Percentiles rank a stretch among this genome's conserved stretches.
phyloP scores from a whole-genome alignment of 345 rosid genomes.

The Balakata baccata region DNA sequence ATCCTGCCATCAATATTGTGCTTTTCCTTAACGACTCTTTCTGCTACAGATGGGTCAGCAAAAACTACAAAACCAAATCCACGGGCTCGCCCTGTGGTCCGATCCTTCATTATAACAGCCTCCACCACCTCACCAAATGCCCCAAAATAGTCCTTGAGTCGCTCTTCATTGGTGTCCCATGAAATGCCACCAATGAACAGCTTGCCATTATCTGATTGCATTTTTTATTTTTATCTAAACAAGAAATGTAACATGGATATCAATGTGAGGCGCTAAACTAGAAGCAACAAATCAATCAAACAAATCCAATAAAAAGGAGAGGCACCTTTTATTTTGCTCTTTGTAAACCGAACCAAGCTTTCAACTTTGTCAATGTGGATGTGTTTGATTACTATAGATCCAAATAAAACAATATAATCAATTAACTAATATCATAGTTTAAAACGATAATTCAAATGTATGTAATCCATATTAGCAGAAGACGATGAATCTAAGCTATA shows the following conservation, averaged over 20 bases:
- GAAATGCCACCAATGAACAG: constrained; percentile 96
- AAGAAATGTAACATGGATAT: constrained; percentile 12
- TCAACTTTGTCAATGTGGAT: constrained; percentile 4
- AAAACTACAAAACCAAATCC: constrained; percentile 97
- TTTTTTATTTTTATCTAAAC: constrained; percentile 41
- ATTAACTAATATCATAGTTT: constrained; percentile 10
- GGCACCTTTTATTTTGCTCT: constrained; percentile 1
- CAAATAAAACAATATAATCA: constrained; percentile 20
- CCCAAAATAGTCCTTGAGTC: constrained; percentile 85
- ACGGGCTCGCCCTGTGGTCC: constrained; percentile 97
- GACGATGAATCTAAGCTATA: constrained; percentile 17
- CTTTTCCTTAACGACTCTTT: constrained; percentile 73
- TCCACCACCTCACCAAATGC: constrained; percentile 89
- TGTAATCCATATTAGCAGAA: background rate
- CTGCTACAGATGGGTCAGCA: constrained; percentile 86
- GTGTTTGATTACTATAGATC: constrained; percentile 29
- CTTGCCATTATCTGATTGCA: constrained; percentile 94
- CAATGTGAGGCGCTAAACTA: constrained; percentile 15
- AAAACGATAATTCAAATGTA: background rate
- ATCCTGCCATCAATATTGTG: constrained; percentile 92
- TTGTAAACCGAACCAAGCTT: constrained; percentile 1
- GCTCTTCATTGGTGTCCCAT: constrained; percentile 96
- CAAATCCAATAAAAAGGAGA: constrained; percentile 12
- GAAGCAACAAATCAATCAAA: constrained; percentile 21
- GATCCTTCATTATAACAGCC: constrained; percentile 97